These are phyloP conservation scores for Cyberlindnera saturnus DNA, from an alignment of 805 yeast genomes.

Conservation along the genomic window DNA sequence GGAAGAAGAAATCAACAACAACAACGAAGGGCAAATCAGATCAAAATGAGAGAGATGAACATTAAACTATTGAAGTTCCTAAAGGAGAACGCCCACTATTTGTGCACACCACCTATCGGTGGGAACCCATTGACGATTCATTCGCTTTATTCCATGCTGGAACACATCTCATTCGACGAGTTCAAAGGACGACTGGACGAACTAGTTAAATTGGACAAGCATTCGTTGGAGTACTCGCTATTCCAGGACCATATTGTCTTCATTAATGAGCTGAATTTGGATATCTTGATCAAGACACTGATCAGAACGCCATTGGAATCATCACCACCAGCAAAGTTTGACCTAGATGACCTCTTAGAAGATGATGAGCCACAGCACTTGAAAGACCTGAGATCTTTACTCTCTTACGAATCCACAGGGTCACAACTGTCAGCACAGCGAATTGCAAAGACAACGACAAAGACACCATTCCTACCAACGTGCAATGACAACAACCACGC, in stretches of 20 bases:
- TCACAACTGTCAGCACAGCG: conserved; percentile 34
- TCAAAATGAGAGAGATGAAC: not conserved
- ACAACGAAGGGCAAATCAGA: not conserved
- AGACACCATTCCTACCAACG: conserved; percentile 41
- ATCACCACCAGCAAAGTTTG: too few species aligned
- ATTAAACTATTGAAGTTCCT: conserved; percentile 8
- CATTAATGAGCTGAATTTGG: conserved; percentile 14
- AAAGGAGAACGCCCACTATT: conserved; percentile 4
- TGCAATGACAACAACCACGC: conserved; percentile 35
- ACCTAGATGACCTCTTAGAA: not conserved
- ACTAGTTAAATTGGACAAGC: conserved; percentile 8
- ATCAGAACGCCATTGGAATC: not conserved
- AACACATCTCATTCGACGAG: conserved; percentile 1
- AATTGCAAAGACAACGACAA: conserved; percentile 31
- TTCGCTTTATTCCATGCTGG: conserved; percentile 8
- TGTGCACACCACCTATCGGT: conserved; percentile 10
- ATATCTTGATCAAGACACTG: conserved; percentile 2
- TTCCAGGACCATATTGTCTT: conserved; percentile 9
- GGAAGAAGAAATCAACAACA: not conserved
- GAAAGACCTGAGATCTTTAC: conserved; percentile 8
- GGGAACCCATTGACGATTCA: conserved; percentile 11
- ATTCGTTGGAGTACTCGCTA: conserved; percentile 4
- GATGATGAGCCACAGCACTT: conserved; percentile 6
- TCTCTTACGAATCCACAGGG: conserved; percentile 35
- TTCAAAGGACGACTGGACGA: conserved; percentile 5